Evolutionary conservation across 768 basidiomycete genomes (phyloP), one percentile per base, ranked within the genome.

Genomic region (Atractiella rhizophila): DNA sequence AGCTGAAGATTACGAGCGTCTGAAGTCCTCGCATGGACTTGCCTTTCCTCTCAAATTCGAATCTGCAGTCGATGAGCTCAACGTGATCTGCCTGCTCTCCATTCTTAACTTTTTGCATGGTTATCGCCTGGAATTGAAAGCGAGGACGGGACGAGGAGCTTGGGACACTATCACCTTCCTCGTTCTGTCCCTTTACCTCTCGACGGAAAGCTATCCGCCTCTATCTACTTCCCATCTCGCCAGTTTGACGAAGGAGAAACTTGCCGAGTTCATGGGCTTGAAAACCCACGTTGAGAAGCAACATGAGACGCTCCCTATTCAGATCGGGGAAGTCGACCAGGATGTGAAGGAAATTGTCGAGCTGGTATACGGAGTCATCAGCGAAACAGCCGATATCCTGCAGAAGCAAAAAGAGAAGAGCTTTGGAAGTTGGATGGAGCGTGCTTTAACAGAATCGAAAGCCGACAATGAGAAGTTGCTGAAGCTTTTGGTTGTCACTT

Each of bases 71-170:
- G 44, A 46, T 28, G 44, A 46, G 34, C 44, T 46, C n/a, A 46
- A 46, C 42, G 42, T 46, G 32, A 29, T 46, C 31, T 43, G 43
- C 20, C 29, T 46, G 19, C 43, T 47, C 6, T 38, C 44, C 8
- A 31, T 46, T 13, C 31, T 46, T 12, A 46, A 46, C 27, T 46
- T 44, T 28, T 35, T 46, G 12, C 36, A 31, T n/a, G 44, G 23
- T 6, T 46, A 46, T 36, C 44, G 44, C 16, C 28, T 46, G 16
- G n/a, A 21, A 2, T 26, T 46, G 31, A 30, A 46, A 26, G 27
- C 29, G 27, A 33, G 42, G 16, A 35, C 43, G 12, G 42, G 42
- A 4, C 30, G 44, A 46, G 44, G 44, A 5, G 44, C 44, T 6
- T 46, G 36, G 16, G 44, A 46, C 33, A 46, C 24, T 10, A 36